Base-by-base conservation (phyloP, 768 basidiomycete genomes). In the Phylloporus rhodoxanthus region DNA sequence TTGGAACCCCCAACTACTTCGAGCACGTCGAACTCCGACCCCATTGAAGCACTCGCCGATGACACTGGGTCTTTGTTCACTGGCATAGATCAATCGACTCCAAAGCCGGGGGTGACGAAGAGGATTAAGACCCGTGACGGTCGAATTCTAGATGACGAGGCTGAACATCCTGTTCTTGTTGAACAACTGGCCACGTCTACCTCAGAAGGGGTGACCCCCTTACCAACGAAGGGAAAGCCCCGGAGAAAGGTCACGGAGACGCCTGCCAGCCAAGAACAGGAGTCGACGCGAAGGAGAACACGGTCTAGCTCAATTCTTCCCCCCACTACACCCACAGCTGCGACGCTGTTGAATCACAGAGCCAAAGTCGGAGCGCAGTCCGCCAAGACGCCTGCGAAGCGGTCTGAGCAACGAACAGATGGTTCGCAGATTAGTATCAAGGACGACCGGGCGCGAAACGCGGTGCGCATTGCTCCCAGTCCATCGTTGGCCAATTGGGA, bases 41-140 rank as follows among this genome's bases (percentile, higher is more conserved):
- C 67, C 15, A 70, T 71, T 33, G 70, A 71, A 50, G 41, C 33
- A 28, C 14, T 39, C 19, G 15, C 47, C 13, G 53, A 62, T 38
- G 52, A 45, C 19, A 20, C 34, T 23, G 39, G 43, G 10, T 15
- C 51, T 23, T 38, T 45, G 21, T 43, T 45, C 46, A 8, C 45
- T 20, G 30, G 34, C 8, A 17, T 17, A 8, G 39, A 49, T 43
- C 61, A 49, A 15, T 52, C 56, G 19, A 63, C 59, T 0, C 64
- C 66, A 47, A 66, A 63, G 17, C 64, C 66, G 5, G 69, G 72
- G 8, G 61, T 73, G 10, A 50, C 68, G 13, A 69, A 67, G 40
- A 68, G 72, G 43, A 77, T 75, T 69, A 77, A 70, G 64, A 65
- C 68, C 41, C 70, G 75, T 15, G 52, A 61, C 42, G 73, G 73